A percentile compares a stretch with the other conserved stretches of the same genome.
Conservation (phyloP, 805 yeast species). For the Sugiyamaella lignohabitans region DNA sequence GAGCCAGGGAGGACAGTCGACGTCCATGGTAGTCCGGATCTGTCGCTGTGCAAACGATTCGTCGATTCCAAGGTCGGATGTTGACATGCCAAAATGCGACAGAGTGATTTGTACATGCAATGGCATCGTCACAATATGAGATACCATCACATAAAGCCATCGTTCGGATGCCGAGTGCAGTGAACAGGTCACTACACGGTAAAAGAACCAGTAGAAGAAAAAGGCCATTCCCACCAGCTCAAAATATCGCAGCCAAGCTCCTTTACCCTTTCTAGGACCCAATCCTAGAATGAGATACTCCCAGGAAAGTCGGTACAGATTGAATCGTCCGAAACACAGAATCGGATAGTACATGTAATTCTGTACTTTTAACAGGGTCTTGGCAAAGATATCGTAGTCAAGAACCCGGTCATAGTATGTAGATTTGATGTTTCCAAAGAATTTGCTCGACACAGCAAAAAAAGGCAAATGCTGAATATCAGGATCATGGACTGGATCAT, state of each 20-base stretch:
- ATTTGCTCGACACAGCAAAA: conserved; percentile 72
- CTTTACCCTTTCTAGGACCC: conserved; percentile 76
- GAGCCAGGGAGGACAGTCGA: conserved; percentile 87
- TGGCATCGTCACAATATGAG: conserved; percentile 78
- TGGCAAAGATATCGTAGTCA: conserved; percentile 62
- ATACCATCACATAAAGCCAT: conserved; percentile 56
- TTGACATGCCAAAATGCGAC: conserved; percentile 90
- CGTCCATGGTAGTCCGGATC: conserved; percentile 89
- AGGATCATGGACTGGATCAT: conserved; percentile 90
- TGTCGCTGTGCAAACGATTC: conserved; percentile 79
- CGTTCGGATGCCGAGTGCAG: conserved; percentile 51
- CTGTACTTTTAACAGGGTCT: conserved; percentile 54
- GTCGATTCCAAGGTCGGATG: conserved; percentile 73
- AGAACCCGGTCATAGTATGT: conserved; percentile 68
- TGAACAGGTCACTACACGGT: conserved; percentile 46
- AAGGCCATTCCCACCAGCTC: conserved; percentile 64
- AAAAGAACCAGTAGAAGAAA: conserved; percentile 80
- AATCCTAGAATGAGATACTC: conserved; percentile 62
- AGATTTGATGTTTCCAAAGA: conserved; percentile 65
- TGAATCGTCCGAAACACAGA: conserved; percentile 76
- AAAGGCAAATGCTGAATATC: conserved; percentile 91
- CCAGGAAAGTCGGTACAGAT: conserved; percentile 78
- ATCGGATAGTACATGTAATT: conserved; percentile 70
- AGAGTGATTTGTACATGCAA: conserved; percentile 91
- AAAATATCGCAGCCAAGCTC: conserved; percentile 78